Percentiles rank a stretch among this genome's conserved stretches.
phyloP scores from a whole-genome alignment of 345 rosid genomes.

The rapeseed (Brassica napus) region Da-Ae NC_063440.1:24438501-24439000 shows the following conservation, averaged over 20 bases:
- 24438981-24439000: conserved; percentile 49
- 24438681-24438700: conserved; percentile 10
- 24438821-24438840: conserved; percentile 47
- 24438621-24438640: not conserved
- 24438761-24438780: conserved; percentile 42
- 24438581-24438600: not conserved
- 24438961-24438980: not conserved
- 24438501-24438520: conserved; percentile 36
- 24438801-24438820: conserved; percentile 38
- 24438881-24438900: conserved; percentile 52
- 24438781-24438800: conserved; percentile 33
- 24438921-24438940: not conserved
- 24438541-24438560: not conserved
- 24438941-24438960: not conserved
- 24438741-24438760: not conserved
- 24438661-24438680: too few species aligned
- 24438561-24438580: not conserved
- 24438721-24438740: not conserved
- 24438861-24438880: conserved; percentile 61
- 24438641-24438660: not conserved
- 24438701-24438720: not conserved
- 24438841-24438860: conserved; percentile 55
- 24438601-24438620: conserved; percentile 2
- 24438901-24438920: not conserved
- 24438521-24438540: conserved; percentile 3